Conservation (phyloP, 768 basidiomycete genomes). For the Termitomyces sp. region DNA sequence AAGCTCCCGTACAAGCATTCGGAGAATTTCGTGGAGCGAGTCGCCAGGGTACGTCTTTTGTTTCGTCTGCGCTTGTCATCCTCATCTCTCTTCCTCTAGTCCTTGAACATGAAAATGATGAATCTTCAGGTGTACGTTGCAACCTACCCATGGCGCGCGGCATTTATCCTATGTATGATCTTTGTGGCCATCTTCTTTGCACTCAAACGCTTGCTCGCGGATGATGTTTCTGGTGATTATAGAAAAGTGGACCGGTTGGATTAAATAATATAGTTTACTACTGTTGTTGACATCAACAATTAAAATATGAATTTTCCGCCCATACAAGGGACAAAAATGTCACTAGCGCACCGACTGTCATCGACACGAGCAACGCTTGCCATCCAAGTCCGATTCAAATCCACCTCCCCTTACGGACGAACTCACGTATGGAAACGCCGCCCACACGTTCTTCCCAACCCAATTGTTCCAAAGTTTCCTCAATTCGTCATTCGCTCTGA, state of each 20-base stretch:
- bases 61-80: not conserved
- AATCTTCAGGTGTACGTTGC: conserved; percentile 31
- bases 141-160: conserved; percentile 28
- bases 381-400: conserved; percentile 36
- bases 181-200: conserved; percentile 25
- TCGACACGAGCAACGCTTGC: not conserved
- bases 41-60: conserved; percentile 44
- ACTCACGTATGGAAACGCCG: conserved; percentile 80
- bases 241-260: conserved; percentile 26
- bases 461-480: conserved; percentile 81
- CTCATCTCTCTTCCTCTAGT: conserved; percentile 19
- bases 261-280: conserved; percentile 8
- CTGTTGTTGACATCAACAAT: not conserved
- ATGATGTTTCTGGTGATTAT: conserved; percentile 20
- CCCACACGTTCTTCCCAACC: conserved; percentile 66
- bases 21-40: conserved; percentile 64
- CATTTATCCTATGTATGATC: conserved; percentile 24
- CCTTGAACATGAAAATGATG: conserved; percentile 36
- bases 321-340: not conserved
- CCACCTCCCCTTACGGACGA: conserved; percentile 77
- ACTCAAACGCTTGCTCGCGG: conserved; percentile 19
- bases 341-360: not conserved
- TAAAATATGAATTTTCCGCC: not conserved
- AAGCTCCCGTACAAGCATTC: conserved; percentile 54
- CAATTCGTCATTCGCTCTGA: conserved; percentile 84